These are phyloP conservation scores for Ceratocystis diversiconidia DNA, from an alignment of 2,329 filamentous ascomycete genomes.

Conservation along the genomic window DNA sequence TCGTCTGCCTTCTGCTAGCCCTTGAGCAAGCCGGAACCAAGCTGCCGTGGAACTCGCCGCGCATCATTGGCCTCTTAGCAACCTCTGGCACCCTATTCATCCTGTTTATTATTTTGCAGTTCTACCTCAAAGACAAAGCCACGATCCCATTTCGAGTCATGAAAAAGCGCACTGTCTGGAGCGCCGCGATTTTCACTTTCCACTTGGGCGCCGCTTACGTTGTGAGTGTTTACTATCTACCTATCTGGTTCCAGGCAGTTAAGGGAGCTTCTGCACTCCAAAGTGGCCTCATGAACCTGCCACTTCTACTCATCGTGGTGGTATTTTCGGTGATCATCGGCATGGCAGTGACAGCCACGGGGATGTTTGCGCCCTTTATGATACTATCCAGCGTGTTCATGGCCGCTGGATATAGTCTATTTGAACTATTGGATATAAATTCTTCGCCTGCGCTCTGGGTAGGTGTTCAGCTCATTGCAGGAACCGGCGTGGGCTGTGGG, in stretches of 20 bases:
- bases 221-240: constrained; percentile 24
- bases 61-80: constrained; percentile 24
- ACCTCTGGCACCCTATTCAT: constrained; percentile 25
- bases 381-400: constrained; percentile 24
- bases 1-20: constrained; percentile 29
- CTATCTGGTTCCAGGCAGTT: constrained; percentile 29
- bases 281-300: constrained; percentile 27
- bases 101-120: constrained; percentile 28
- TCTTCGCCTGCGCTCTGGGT: constrained; percentile 20
- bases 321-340: constrained; percentile 25
- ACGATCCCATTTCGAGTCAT: constrained; percentile 32
- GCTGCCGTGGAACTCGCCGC: constrained; percentile 20
- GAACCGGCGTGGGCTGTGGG: constrained; percentile 28
- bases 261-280: constrained; percentile 26
- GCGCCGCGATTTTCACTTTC: constrained; percentile 27
- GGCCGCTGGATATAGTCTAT: constrained; percentile 26
- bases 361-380: constrained; percentile 31
- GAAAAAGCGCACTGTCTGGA: constrained; percentile 28
- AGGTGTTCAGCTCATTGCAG: constrained; percentile 22
- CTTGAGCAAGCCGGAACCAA: constrained; percentile 28
- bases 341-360: constrained; percentile 24
- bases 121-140: constrained; percentile 28
- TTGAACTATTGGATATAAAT: constrained; percentile 26
- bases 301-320: constrained; percentile 26
- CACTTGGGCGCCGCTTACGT: constrained; percentile 27